Percentiles rank a stretch among this genome's conserved stretches.
Evolutionary conservation across 768 basidiomycete species (phyloP).

Genomic region (Jaapia argillacea): DNA sequence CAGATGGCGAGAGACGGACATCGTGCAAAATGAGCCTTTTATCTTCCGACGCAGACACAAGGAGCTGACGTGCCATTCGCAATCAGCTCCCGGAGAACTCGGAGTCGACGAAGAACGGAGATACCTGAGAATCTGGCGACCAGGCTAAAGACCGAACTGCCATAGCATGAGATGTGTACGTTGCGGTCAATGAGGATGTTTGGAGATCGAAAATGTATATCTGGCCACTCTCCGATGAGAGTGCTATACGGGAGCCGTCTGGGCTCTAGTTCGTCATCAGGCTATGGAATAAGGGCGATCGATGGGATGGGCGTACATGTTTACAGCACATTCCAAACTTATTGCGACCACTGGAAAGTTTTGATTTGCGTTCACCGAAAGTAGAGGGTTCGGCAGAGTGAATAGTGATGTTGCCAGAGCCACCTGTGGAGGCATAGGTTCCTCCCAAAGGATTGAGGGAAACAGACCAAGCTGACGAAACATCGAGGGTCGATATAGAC

Average conservation of each 20-base stretch:
- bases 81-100: constrained; percentile 1
- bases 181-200: constrained; percentile 49
- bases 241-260: constrained; percentile 72
- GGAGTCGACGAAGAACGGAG: constrained; percentile 18
- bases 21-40: constrained; percentile 87
- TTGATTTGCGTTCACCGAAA: constrained; percentile 55
- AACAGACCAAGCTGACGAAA: constrained; percentile 66
- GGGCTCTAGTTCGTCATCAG: constrained; percentile 50
- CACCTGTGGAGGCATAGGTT: constrained; percentile 67
- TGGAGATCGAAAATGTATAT: constrained; percentile 81
- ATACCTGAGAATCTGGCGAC: constrained; percentile 82
- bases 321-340: constrained; percentile 73
- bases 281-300: not conserved
- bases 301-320: constrained; percentile 37
- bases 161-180: constrained; percentile 86
- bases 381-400: constrained; percentile 59
- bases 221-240: constrained; percentile 81
- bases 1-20: constrained; percentile 65
- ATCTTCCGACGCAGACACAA: constrained; percentile 89
- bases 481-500: not conserved
- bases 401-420: constrained; percentile 60
- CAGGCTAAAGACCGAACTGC: constrained; percentile 79
- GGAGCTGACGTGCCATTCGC: constrained; percentile 36
- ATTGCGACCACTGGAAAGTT: constrained; percentile 53
- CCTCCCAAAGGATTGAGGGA: constrained; percentile 68